Evolutionary conservation across 495 filamentous ascomycete species (phyloP), one percentile per base, ranked within the genome.

Genomic region (Aspergillus steynii): DNA sequence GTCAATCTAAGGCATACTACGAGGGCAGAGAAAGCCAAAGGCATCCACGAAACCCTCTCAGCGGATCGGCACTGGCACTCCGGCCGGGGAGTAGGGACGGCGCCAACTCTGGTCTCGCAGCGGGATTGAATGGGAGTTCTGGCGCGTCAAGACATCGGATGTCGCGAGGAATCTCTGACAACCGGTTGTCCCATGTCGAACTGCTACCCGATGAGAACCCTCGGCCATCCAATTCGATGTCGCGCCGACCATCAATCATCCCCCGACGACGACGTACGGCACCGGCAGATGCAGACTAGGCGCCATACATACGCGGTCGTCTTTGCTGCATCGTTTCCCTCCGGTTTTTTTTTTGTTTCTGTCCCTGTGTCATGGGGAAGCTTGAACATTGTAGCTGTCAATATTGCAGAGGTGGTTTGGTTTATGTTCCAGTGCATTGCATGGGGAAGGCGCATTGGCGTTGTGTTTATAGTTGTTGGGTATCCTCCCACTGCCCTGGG

Each of bases 1-100:
- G 73, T 37, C 78, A 81, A 32, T 72, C 80, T 5, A 72, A 72
- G 52, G 74, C 65, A 51, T 78, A 75, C 29, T 71, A 76, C 47
- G 75, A 79, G 46, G 78, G 77, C 6, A 72, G 77, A 26, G 81
- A 82, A 48, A 71, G 71, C 28, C 77, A 79, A 29, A 73, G 76
- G 27, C 76, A 77, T 49, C 68, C 76, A 25, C 73, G 80, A n/a
- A 76, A 72, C 27, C 69, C 71, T 29, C 69, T 80, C 25, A 76
- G 73, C 61, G 69, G 72, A 10, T 76, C 77, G 20, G 73, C 72
- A 12, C 66, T 78, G 10, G 71, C 67, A 12, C 68, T 81, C 31
- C 73, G 82, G 58, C 80, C 81, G 54, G 72, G 71, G n/a, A 83
- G 81, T 63, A 71, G 81, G 53, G 81, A 83, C 58, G 78, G 81